A percentile compares a stretch with the other conserved stretches of the same genome.
These are phyloP conservation scores for Scheffersomyces parashehatae DNA, from an alignment of 1,139 yeast species.

Conservation along the genomic window DNA sequence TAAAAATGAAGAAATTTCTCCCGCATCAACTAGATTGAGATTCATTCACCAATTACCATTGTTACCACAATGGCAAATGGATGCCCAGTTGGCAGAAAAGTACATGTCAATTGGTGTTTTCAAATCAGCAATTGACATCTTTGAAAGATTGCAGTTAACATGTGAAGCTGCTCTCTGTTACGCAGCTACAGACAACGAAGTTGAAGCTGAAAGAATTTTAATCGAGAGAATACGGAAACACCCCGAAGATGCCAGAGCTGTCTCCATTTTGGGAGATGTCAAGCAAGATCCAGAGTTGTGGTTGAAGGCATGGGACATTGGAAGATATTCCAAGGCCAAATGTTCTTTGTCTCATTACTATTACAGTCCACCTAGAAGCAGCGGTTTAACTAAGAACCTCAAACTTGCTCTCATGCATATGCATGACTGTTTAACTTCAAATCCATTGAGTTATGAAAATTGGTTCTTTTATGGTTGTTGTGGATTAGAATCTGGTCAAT, in stretches of 20 bases:
- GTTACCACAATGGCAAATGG: conserved; percentile 85
- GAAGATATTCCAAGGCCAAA: conserved; percentile 82
- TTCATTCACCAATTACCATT: conserved; percentile 77
- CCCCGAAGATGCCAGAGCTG: conserved; percentile 82
- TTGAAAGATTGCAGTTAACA: conserved; percentile 73
- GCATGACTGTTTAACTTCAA: conserved; percentile 69
- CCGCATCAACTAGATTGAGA: conserved; percentile 56
- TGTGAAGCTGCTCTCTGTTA: conserved; percentile 90
- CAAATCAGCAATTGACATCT: conserved; percentile 86
- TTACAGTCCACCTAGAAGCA: conserved; percentile 61
- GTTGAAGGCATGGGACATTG: conserved; percentile 86
- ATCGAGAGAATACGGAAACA: conserved; percentile 51
- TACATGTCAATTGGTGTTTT: conserved; percentile 84
- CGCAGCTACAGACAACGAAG: conserved; percentile 80
- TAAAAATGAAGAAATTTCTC: conserved; percentile 27
- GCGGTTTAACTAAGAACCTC: conserved; percentile 55
- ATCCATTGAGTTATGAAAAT: conserved; percentile 78
- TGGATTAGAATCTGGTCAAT: conserved; percentile 74
- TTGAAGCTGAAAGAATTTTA: conserved; percentile 63
- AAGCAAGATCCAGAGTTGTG: conserved; percentile 75
- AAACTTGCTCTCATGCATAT: conserved; percentile 63
- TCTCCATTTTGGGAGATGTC: conserved; percentile 84
- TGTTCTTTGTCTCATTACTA: conserved; percentile 75
- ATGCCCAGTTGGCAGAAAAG: conserved; percentile 79
- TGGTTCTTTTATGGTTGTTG: conserved; percentile 95